Percentiles rank a stretch among this genome's conserved stretches.
phyloP scores from a whole-genome alignment of 306 rosid genomes.

The Inga leiocalycina region DNA sequence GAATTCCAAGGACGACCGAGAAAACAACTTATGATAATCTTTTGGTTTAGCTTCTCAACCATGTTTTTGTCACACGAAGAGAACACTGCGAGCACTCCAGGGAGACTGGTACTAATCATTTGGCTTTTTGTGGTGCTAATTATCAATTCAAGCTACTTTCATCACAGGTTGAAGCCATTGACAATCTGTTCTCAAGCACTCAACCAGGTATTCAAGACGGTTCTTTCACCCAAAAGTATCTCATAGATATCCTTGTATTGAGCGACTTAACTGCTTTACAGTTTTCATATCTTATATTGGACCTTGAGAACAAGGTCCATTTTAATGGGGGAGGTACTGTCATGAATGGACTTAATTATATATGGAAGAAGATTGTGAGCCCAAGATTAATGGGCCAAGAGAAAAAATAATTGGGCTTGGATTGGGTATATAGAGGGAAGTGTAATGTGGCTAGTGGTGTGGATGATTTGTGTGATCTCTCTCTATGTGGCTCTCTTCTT shows the following conservation, averaged over 20 bases:
- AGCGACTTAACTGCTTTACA: too few relatives aligned
- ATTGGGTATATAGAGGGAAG: too few relatives aligned
- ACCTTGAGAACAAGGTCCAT: too few relatives aligned
- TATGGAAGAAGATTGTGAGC: too few relatives aligned
- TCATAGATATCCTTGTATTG: slow-evolving; percentile 31
- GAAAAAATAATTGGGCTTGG: too few relatives aligned
- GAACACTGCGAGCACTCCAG: slow-evolving; percentile 83
- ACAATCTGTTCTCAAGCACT: slow-evolving; percentile 66
- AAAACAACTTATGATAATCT: slow-evolving; percentile 70
- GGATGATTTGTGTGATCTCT: too few relatives aligned
- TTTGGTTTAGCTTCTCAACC: slow-evolving; percentile 95
- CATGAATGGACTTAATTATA: too few relatives aligned
- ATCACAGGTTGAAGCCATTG: slow-evolving; percentile 78
- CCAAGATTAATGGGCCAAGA: too few relatives aligned
- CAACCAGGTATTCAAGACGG: slow-evolving; percentile 84
- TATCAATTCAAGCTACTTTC: slow-evolving; percentile 91
- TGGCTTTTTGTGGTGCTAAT: slow-evolving; percentile 94
- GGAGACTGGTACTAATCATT: slow-evolving; percentile 79
- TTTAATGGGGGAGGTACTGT: too few relatives aligned
- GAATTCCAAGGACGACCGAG: slow-evolving; percentile 89
- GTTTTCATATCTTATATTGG: too few relatives aligned
- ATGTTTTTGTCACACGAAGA: slow-evolving; percentile 93
- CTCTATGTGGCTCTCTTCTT: too few relatives aligned
- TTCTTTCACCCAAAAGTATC: slow-evolving; percentile 68
- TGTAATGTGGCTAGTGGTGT: too few relatives aligned